Evolutionary conservation across 1,284 basidiomycete genomes (phyloP).

Genomic region (Tilletia caries): DNA sequence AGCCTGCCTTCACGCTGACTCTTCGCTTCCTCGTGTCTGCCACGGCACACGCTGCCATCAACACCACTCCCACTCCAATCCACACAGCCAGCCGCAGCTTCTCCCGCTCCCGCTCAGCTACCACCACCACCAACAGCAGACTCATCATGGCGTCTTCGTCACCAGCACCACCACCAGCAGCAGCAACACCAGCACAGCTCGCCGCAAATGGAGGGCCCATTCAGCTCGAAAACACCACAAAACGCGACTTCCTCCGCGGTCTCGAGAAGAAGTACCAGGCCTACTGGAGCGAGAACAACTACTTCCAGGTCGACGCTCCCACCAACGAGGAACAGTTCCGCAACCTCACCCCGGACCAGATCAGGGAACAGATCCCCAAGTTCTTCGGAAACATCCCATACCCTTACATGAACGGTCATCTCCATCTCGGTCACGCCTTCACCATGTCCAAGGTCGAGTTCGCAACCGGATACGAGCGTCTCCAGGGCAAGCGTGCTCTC

Average conservation of each 20-base stretch:
- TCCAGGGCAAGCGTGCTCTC: constrained; percentile 89
- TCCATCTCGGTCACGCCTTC: constrained; percentile 97
- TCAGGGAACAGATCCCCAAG: constrained; percentile 73
- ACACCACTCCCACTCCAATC: not conserved
- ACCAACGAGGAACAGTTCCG: constrained; percentile 57
- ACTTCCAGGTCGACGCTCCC: constrained; percentile 82
- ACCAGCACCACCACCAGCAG: not conserved
- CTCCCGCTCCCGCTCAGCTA: not conserved
- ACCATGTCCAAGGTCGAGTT: constrained; percentile 99
- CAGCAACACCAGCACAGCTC: not conserved
- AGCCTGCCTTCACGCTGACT: constrained; percentile 1
- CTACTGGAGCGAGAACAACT: constrained; percentile 64
- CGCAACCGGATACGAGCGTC: constrained; percentile 86
- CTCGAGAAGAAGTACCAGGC: constrained; percentile 81
- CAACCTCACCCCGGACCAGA: constrained; percentile 44
- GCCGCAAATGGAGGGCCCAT: constrained; percentile 42
- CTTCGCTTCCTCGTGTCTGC: not conserved
- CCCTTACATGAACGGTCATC: constrained; percentile 92
- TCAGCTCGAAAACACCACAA: constrained; percentile 65
- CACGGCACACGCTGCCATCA: not conserved
- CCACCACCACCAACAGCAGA: not conserved
- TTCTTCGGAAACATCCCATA: constrained; percentile 91
- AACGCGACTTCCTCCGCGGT: constrained; percentile 78
- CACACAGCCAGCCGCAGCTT: not conserved
- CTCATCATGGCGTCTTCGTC: not conserved